Base-by-base conservation (phyloP, 1,284 basidiomycete genomes). In the Irpex rosettiformis region DNA sequence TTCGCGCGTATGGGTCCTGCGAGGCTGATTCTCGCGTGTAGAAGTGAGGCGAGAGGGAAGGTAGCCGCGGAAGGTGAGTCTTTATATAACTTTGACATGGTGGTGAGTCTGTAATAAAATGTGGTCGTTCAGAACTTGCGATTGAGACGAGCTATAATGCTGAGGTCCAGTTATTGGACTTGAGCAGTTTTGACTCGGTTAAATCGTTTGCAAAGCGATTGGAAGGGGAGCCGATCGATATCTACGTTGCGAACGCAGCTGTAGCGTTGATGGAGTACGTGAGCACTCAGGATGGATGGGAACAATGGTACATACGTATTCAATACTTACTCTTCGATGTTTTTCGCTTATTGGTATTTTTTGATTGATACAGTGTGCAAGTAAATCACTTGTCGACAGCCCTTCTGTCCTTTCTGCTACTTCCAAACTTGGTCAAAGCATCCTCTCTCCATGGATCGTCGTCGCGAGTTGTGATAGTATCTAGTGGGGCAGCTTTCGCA, bases 241-340 rank as follows among this genome's bases (percentile, higher is more conserved):
- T 75, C 21, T 61, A 75, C 8, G 63, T 75, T 4, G 65, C 62
- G 27, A 76, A 75, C 56, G 75, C 74, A 1, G 75, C 62, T 0
- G 47, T 73, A 10, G 40, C 55, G 1, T 25, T 40, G 16, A 3
- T 3, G 2, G 52, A 60, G 5, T 71, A 69, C 58, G 56, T 53
- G 18, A 37, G 25, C 28, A 71, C 71, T 0, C 51, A 51, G 3
- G 72, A 74, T 52, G 48, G 48, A 8, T 51, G 48, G 48, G 48
- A 51, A 24, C 24, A 51, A 27, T 8, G 6, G 48, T 51, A 28
- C 48, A 24, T 28, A 47, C 6, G 6, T 47, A 7, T 22, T 8
- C 48, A 51, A 7, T 27, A 16, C 33, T n/a, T n/a, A n/a, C n/a
- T n/a, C n/a, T n/a, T n/a, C n/a, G n/a, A n/a, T 6, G 11, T n/a